These are phyloP conservation scores for Chimonanthus praecox DNA, from an alignment of 164 flowering plant species.

Conservation along the genomic window DNA sequence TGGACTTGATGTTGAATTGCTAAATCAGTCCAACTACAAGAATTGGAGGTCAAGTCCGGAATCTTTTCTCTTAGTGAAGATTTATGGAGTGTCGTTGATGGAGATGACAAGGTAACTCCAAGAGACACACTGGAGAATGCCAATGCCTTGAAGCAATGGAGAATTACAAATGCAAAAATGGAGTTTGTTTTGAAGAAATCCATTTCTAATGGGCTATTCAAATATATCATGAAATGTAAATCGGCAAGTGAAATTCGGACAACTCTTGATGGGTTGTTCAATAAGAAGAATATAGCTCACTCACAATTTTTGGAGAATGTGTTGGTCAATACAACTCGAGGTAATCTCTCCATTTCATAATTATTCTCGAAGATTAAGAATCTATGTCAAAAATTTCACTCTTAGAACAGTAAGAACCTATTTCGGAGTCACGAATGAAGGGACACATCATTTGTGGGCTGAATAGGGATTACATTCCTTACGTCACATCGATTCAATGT, in stretches of 20 bases:
- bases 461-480: not conserved
- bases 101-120: not conserved
- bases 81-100: conserved; percentile 6
- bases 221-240: conserved; percentile 4
- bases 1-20: not conserved
- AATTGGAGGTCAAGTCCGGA: not conserved
- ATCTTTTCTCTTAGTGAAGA: conserved; percentile 10
- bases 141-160: conserved; percentile 6
- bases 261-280: conserved; percentile 12
- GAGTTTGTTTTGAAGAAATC: not conserved
- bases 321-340: not conserved
- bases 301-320: conserved; percentile 12
- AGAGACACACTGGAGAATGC: not conserved
- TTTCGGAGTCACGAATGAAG: conserved; percentile 3
- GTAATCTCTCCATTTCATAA: not conserved
- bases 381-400: not conserved
- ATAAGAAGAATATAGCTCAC: not conserved
- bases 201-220: not conserved
- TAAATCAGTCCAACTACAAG: conserved; percentile 1
- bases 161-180: not conserved
- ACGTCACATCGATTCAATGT: not conserved
- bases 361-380: conserved; percentile 1
- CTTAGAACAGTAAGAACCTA: not conserved
- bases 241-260: conserved; percentile 1
- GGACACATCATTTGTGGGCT: conserved; percentile 3